Percentiles rank a stretch among this genome's conserved stretches.
phyloP scores from a whole-genome alignment of 768 basidiomycete genomes.

The Tylopilus vinaceipallidus region DNA sequence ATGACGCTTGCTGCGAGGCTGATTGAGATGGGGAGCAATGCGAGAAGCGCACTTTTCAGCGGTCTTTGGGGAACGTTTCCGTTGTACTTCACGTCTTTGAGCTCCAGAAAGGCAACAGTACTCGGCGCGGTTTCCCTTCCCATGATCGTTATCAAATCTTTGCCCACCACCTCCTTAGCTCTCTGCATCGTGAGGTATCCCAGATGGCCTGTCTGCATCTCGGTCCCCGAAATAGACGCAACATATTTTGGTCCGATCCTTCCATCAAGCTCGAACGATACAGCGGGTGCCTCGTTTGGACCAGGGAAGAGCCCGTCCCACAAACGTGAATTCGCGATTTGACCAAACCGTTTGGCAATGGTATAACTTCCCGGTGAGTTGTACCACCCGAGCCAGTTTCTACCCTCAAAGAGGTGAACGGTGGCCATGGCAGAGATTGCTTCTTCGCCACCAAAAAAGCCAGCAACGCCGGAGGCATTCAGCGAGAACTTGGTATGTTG shows the following conservation, averaged over 20 bases:
- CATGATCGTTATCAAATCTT: not conserved
- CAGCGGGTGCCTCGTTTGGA: constrained; percentile 23
- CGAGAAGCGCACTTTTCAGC: constrained; percentile 12
- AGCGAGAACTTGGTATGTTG: constrained; percentile 12
- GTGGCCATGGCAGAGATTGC: constrained; percentile 37
- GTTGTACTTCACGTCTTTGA: constrained; percentile 23
- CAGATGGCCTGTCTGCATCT: constrained; percentile 30
- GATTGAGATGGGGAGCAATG: constrained; percentile 21
- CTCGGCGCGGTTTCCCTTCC: constrained; percentile 20
- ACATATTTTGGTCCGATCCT: constrained; percentile 27
- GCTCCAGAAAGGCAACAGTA: constrained; percentile 22
- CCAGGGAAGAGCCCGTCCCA: constrained; percentile 36
- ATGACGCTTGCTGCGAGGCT: constrained; percentile 24
- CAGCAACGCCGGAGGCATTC: constrained; percentile 33
- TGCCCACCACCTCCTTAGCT: constrained; percentile 5
- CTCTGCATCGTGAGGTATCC: constrained; percentile 26
- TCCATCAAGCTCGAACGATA: constrained; percentile 30
- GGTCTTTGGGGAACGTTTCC: constrained; percentile 4
- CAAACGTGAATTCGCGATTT: constrained; percentile 26
- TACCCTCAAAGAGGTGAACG: constrained; percentile 31
- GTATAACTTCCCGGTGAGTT: constrained; percentile 38
- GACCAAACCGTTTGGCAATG: constrained; percentile 33
- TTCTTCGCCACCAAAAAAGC: constrained; percentile 39
- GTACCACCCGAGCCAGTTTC: constrained; percentile 37
- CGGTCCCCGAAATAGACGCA: constrained; percentile 28